Conservation (phyloP, 805 yeast species). For the Cyberlindnera lachancei region DNA sequence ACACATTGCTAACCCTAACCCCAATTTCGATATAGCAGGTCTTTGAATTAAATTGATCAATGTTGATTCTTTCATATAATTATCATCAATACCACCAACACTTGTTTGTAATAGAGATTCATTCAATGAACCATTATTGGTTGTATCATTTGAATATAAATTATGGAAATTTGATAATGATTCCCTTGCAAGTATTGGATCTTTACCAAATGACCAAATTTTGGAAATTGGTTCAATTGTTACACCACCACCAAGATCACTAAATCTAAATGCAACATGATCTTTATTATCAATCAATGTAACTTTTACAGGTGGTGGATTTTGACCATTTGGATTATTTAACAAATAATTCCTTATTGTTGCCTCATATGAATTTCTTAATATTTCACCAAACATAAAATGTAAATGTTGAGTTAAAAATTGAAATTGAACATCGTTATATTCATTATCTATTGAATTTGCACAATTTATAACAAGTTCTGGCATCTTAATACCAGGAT, state of each 20-base stretch:
- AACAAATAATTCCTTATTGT: slow-evolving; percentile 46
- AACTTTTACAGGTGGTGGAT: slow-evolving; percentile 69
- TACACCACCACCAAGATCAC: slow-evolving; percentile 91
- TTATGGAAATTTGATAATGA: slow-evolving; percentile 62
- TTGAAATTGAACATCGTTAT: slow-evolving; percentile 67
- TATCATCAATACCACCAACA: slow-evolving; percentile 30
- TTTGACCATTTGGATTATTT: slow-evolving; percentile 24
- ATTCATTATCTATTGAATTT: no score
- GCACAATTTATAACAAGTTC: slow-evolving; percentile 60
- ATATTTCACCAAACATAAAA: slow-evolving; percentile 78
- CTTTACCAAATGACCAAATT: slow-evolving; percentile 85
- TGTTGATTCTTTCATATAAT: slow-evolving; percentile 31
- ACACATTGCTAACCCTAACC: slow-evolving; percentile 89
- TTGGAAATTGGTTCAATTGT: slow-evolving; percentile 47
- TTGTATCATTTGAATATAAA: slow-evolving; percentile 5
- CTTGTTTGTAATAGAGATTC: slow-evolving; percentile 31
- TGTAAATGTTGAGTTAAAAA: slow-evolving; percentile 83
- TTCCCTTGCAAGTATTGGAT: slow-evolving; percentile 48
- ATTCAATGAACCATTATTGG: slow-evolving; percentile 18
- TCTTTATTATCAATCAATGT: slow-evolving; percentile 62
- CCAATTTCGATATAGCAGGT: slow-evolving; percentile 68
- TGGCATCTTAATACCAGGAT: slow-evolving; percentile 57
- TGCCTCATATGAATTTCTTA: slow-evolving; percentile 81
- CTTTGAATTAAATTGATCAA: slow-evolving; percentile 60
- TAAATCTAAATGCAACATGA: slow-evolving; percentile 66